These are phyloP conservation scores for Scleroderma citrinum DNA, from an alignment of 768 basidiomycete genomes.

Conservation along the genomic window DNA sequence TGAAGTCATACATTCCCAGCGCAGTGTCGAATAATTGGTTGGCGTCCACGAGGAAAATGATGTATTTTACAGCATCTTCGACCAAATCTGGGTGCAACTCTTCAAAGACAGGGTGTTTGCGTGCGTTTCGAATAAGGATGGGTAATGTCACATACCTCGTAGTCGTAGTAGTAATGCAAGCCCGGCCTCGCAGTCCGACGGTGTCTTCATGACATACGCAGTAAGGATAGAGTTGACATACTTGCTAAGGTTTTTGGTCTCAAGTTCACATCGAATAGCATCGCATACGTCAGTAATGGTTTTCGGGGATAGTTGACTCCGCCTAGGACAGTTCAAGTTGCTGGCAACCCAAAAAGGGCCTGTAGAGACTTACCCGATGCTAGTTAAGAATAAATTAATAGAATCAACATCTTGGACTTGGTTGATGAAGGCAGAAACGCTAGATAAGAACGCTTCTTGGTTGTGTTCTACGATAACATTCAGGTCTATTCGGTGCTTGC, in stretches of 20 bases:
- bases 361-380: constrained; percentile 55
- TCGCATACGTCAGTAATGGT: constrained; percentile 71
- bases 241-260: constrained; percentile 61
- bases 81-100: constrained; percentile 62
- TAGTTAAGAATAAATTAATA: constrained; percentile 87
- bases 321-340: constrained; percentile 35
- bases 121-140: background rate
- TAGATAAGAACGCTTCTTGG: constrained; percentile 55
- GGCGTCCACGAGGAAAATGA: constrained; percentile 96
- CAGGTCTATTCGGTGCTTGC: constrained; percentile 91
- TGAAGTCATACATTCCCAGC: constrained; percentile 98
- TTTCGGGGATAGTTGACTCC: constrained; percentile 50
- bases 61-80: constrained; percentile 96
- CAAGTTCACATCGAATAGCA: constrained; percentile 64
- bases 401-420: constrained; percentile 89
- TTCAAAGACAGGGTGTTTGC: background rate
- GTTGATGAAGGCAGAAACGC: constrained; percentile 64
- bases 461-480: constrained; percentile 84
- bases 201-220: constrained; percentile 86
- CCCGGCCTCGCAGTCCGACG: constrained; percentile 86
- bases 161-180: constrained; percentile 68
- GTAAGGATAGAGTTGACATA: constrained; percentile 92
- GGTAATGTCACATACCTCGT: constrained; percentile 48
- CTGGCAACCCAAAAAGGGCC: background rate
- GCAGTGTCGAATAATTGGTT: constrained; percentile 90